A percentile compares a stretch with the other conserved stretches of the same genome.
These are phyloP conservation scores for Posidonia oceanica DNA, from an alignment of 116 monocot species.

Conservation along the genomic window DNA sequence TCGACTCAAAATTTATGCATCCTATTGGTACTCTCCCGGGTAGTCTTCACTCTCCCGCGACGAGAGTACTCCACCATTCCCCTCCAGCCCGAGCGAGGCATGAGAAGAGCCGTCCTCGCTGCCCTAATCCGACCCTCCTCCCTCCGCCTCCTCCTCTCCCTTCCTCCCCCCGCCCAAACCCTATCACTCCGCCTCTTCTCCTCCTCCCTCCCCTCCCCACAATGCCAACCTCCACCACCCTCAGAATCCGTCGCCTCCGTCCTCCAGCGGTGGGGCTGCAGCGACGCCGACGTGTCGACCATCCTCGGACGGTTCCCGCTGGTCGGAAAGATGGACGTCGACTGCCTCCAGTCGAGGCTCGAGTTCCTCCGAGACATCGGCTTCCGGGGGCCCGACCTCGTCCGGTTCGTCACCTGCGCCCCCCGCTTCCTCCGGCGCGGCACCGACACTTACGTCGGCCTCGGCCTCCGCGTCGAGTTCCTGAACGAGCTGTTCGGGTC, in stretches of 20 bases:
- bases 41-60: too few relatives aligned
- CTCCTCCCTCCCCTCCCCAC: not conserved
- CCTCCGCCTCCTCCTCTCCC: not conserved
- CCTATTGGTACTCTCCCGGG: too few relatives aligned
- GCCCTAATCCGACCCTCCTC: too few relatives aligned
- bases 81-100: too few relatives aligned
- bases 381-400: constrained; percentile 12
- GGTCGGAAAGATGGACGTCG: constrained; percentile 5
- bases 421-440: constrained; percentile 23
- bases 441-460: not conserved
- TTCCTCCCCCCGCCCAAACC: not conserved
- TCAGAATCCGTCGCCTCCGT: constrained; percentile 3
- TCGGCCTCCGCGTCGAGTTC: constrained; percentile 14
- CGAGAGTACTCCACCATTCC: too few relatives aligned
- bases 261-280: constrained; percentile 18
- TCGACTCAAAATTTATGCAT: too few relatives aligned
- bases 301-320: constrained; percentile 22
- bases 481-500: constrained; percentile 12
- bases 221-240: not conserved
- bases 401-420: constrained; percentile 18
- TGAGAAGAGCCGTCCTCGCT: too few relatives aligned
- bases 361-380: constrained; percentile 9
- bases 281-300: constrained; percentile 7
- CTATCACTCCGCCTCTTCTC: not conserved
- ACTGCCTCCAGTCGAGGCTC: constrained; percentile 22